Base-by-base conservation (phyloP, 805 yeast genomes). In the baker's yeast (Saccharomyces cerevisiae) region DNA sequence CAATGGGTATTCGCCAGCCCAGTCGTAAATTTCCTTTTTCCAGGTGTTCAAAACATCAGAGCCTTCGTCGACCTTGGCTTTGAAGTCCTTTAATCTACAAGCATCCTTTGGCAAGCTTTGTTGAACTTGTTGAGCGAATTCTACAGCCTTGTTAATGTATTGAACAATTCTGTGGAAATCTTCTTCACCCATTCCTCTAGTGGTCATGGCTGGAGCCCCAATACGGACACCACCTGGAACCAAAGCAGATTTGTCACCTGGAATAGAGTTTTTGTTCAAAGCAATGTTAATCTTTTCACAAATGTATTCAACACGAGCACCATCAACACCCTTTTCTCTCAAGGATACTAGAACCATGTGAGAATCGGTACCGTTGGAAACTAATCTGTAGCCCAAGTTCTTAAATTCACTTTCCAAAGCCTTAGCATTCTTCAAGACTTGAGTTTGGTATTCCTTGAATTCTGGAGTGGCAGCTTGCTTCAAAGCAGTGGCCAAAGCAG, bases 201-300 rank as follows among this genome's bases (percentile, higher is more conserved):
- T 89, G 60, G 97, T 83, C 98, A 92, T 92, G 55, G 97, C 97
- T 61, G 99, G 99, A 51, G 99, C 87, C 69, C 99, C 99, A 58
- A 92, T 86, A 77, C 99, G 87, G 61, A 92, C 83, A 72, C 99
- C 99, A 65, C 96, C 92, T 70, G 99, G 98, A 60, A 90, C 92
- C 60, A 92, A 80, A 52, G 98, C 98, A 48, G 96, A 87, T 75
- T 87, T 89, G 76, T 92, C 99, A 70, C 97, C 97, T 59, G 99
- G 98, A 61, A 92, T 89, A 49, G 99, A 85, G 82, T 94, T 94
- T 78, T 94, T 94, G 83, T 94, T 94, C 64, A 90, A 82, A 46
- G 98, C 97, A 70, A 94, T 89, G 81, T 92, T 91, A 66, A 88
- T 83, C 70, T 86, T 84, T 77, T 94, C 99, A 72, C 94, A 87